Evolutionary conservation across 768 basidiomycete genomes (phyloP), one percentile per base, ranked within the genome.

Genomic region (Mycena chlorophos): DNA sequence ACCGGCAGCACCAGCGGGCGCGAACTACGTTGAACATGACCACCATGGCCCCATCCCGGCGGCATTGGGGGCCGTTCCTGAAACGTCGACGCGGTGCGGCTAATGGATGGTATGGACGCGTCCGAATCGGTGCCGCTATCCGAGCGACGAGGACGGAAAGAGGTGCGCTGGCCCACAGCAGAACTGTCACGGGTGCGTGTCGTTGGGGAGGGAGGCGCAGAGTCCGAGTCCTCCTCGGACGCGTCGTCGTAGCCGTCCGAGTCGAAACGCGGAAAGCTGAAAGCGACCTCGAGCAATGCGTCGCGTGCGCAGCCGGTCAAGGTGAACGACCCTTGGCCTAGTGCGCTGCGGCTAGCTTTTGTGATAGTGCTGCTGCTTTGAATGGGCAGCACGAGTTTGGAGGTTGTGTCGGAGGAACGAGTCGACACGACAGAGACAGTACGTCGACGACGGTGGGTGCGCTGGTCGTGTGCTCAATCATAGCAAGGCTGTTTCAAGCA

Each of bases 271-370:
- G 26, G 40, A 12, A 52, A 17, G 48, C n/a, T n/a, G 20, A 42
- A 26, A 3, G 27, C 29, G 16, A 30, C 26, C 10, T 48, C 52
- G 5, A 34, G 45, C 22, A 61, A 40, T 19, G 60, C 49, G 14
- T 52, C 50, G 27, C 56, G 60, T 30, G 60, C 60, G 30, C 49
- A 61, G 19, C 60, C 50, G 3, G 60, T 61, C 16, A 61, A 56
- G 4, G 60, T 61, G 53, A 61, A 61, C 26, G 60, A 22, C 55
- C 49, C 23, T 38, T 54, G 23, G 42, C 58, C 13, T 29, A 34
- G n/a, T 29, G 49, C 31, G 19, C 59, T 10, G 49, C 40, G 12
- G 34, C n/a, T 37, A 10, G 34, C n/a, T n/a, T 37, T 37, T 10
- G 34, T 37, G 28, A 50, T 42, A 16, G 47, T 38, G 49, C 55